Conservation (phyloP, 2,329 filamentous ascomycete genomes). For the Calonectria pseudoturangicola region DNA sequence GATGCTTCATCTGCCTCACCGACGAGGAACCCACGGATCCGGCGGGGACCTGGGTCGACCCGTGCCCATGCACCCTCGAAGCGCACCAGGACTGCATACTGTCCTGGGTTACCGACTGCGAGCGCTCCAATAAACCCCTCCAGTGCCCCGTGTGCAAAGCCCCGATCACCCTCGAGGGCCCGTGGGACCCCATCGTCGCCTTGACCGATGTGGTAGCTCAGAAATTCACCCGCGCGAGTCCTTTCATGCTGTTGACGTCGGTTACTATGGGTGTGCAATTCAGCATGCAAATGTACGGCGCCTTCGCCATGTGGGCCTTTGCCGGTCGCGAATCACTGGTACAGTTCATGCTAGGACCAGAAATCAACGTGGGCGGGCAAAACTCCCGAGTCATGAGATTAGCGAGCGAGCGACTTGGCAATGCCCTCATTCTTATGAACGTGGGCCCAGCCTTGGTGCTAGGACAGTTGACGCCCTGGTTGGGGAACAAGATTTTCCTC, state of each 20-base stretch:
- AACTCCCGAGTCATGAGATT: conserved; percentile 49
- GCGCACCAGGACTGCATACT: conserved; percentile 94
- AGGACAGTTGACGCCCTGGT: conserved; percentile 64
- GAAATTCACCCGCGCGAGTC: conserved; percentile 71
- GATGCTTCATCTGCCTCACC: conserved; percentile 79
- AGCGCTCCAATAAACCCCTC: conserved; percentile 80
- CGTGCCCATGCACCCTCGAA: conserved; percentile 92
- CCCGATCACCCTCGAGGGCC: conserved; percentile 84
- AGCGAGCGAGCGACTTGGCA: conserved; percentile 57
- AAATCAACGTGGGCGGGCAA: conserved; percentile 55
- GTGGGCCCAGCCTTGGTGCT: conserved; percentile 68
- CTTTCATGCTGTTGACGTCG: conserved; percentile 80
- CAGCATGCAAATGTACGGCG: conserved; percentile 73
- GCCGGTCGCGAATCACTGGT: conserved; percentile 68
- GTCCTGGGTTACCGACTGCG: conserved; percentile 94
- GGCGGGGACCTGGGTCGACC: conserved; percentile 83
- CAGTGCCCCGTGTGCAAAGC: conserved; percentile 93
- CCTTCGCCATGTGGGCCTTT: conserved; percentile 70
- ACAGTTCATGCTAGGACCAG: conserved; percentile 63
- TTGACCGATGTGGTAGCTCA: conserved; percentile 76
- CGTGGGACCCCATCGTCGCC: conserved; percentile 83
- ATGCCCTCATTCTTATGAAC: conserved; percentile 63
- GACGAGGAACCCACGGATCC: conserved; percentile 71
- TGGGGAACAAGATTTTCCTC: conserved; percentile 65
- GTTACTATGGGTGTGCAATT: conserved; percentile 69